Conservation (phyloP, 2,329 filamentous ascomycete genomes). For the Bipolaris cookei region DNA sequence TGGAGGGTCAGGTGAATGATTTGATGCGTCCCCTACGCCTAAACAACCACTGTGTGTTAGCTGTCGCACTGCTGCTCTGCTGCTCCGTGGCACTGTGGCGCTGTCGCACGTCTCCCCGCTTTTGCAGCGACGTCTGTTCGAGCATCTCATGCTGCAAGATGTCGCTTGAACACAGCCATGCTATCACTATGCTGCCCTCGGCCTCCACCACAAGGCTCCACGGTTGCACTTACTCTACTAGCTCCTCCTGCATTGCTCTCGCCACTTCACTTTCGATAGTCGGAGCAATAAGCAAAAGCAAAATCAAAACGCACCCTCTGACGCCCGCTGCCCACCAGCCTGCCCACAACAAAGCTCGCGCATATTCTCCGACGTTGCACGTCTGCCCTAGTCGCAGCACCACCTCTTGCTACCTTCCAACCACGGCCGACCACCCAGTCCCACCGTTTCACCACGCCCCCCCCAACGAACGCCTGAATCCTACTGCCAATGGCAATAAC, state of each 20-base stretch:
- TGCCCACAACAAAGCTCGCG: slow-evolving; percentile 1
- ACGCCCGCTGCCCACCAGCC: background rate
- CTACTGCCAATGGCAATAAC: background rate
- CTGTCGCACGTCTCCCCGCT: slow-evolving; percentile 11
- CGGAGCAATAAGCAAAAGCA: background rate
- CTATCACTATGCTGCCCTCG: too few species aligned
- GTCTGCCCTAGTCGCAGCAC: background rate
- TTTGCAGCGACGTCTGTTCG: slow-evolving; percentile 7
- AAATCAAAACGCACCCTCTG: background rate
- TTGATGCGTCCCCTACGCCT: background rate
- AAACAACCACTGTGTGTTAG: slow-evolving; percentile 7
- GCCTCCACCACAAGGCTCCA: background rate
- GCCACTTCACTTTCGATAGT: too few species aligned
- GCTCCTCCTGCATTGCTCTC: too few species aligned
- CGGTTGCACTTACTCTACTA: background rate
- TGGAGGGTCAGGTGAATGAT: background rate
- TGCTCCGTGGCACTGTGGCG: slow-evolving; percentile 2
- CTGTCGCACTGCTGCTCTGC: slow-evolving; percentile 8
- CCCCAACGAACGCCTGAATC: background rate
- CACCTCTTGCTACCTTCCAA: background rate
- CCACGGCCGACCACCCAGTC: background rate
- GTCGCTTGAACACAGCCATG: background rate
- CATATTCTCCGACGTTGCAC: slow-evolving; percentile 19
- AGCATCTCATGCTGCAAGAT: background rate
- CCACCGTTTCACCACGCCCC: background rate